Base-by-base conservation (phyloP, 768 basidiomycete genomes). In the Termitomyces heimii region DNA sequence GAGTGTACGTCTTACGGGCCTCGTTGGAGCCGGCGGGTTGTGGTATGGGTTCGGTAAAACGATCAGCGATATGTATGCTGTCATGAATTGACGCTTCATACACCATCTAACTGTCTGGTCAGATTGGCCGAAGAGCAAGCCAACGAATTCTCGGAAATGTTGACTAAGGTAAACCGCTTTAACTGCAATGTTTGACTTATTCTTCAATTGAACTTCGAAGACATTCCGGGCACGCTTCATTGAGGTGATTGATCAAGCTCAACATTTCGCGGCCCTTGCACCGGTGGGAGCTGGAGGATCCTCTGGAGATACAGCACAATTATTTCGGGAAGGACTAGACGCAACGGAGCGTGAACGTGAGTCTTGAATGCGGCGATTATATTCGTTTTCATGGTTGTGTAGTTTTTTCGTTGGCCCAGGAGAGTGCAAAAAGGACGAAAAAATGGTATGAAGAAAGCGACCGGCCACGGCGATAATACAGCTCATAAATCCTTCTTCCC, bases 31-130 rank as follows among this genome's bases (percentile, higher is more conserved):
- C 12, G 91, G 91, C 2, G 91, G 92, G 2, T 72, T 85, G 63
- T 98, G 95, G 94, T 98, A 97, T 69, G 88, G 87, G 4, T 94
- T 94, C 69, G 94, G 94, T 14, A 86, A 86, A 68, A 83, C 85
- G 61, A 84, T 96, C 58, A 88, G 87, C 76, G 86, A 87, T 54
- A 83, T 96, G 93, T 92, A 66, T 66, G 65, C 63, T 66, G 64
- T 63, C 13, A 10, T 34, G 14, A 28, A 49, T 49, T 9, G 12
- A 18, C 37, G 40, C 37, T 48, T 46, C 34, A 39, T 50, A 58
- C 13, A 14, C 16, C 31, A 28, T 47, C 34, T 56, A 24, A 57
- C n/a, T 47, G 26, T 20, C 24, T 48, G 53, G 48, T 35, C 63
- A 97, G 94, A 62, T 73, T 97, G 56, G 83, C 85, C 45, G 89